Evolutionary conservation across 2,329 filamentous ascomycete species (phyloP).

Genomic region (Penicillium occitanis): DNA sequence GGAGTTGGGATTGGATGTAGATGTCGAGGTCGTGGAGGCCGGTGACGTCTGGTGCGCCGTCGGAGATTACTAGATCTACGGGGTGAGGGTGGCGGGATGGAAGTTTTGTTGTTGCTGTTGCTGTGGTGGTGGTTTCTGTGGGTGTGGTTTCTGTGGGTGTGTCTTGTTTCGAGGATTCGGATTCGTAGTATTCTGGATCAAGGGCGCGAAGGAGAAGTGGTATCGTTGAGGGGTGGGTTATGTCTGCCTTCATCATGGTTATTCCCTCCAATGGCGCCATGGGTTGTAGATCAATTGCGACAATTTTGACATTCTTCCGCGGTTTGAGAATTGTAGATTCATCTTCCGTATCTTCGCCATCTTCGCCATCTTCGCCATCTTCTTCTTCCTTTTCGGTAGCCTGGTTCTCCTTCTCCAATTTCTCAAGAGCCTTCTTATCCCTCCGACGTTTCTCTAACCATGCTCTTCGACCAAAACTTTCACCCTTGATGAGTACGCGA

Average conservation of each 20-base stretch:
- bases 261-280: slow-evolving; percentile 94
- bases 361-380: slow-evolving; percentile 30
- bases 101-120: slow-evolving; percentile 27
- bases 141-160: slow-evolving; percentile 25
- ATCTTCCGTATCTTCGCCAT: slow-evolving; percentile 33
- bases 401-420: slow-evolving; percentile 23
- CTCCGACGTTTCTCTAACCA: slow-evolving; percentile 82
- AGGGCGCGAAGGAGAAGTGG: slow-evolving; percentile 82
- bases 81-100: slow-evolving; percentile 62
- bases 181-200: slow-evolving; percentile 65
- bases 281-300: slow-evolving; percentile 92
- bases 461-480: slow-evolving; percentile 79
- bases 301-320: slow-evolving; percentile 80
- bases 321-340: slow-evolving; percentile 44
- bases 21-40: slow-evolving; percentile 97
- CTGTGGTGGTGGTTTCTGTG: background rate
- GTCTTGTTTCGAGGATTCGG: background rate
- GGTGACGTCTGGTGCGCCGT: slow-evolving; percentile 94
- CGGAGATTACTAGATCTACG: slow-evolving; percentile 91
- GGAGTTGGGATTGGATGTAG: slow-evolving; percentile 92
- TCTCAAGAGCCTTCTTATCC: slow-evolving; percentile 42
- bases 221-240: slow-evolving; percentile 94
- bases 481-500: slow-evolving; percentile 86
- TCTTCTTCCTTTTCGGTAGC: slow-evolving; percentile 19
- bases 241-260: slow-evolving; percentile 87